A percentile compares a stretch with the other conserved stretches of the same genome.
These are phyloP conservation scores for Hypoxylon sp. DNA, from an alignment of 2,329 filamentous ascomycete genomes.

Conservation along the genomic window DNA sequence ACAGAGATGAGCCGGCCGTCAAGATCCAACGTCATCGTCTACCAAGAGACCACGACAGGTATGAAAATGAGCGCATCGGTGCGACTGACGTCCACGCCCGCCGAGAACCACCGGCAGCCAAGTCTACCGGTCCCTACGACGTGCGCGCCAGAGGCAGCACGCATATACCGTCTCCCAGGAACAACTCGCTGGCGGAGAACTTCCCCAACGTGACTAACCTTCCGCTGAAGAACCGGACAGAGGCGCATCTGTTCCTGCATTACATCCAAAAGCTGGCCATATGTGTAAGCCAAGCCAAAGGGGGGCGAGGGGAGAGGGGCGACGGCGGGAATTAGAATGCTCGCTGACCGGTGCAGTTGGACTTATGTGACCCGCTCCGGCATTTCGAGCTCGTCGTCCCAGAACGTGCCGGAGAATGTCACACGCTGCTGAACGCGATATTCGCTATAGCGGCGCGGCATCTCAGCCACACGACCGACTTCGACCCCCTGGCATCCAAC, in stretches of 20 bases:
- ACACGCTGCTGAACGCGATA: constrained; percentile 63
- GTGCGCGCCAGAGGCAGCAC: constrained; percentile 5
- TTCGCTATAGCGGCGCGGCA: constrained; percentile 64
- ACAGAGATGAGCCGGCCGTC: constrained; percentile 1
- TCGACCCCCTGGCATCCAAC: constrained; percentile 59
- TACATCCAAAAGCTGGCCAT: constrained; percentile 48
- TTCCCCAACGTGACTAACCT: constrained; percentile 36
- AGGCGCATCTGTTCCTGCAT: constrained; percentile 48
- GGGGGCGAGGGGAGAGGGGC: too few relatives aligned
- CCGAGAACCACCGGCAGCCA: constrained; percentile 7
- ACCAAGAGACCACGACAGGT: constrained; percentile 1
- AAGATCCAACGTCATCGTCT: constrained; percentile 1
- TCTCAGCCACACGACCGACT: constrained; percentile 56
- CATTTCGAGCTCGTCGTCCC: constrained; percentile 65
- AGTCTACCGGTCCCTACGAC: constrained; percentile 18
- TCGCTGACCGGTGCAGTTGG: constrained; percentile 40
- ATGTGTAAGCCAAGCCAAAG: constrained; percentile 43
- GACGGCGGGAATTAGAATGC: constrained; percentile 4
- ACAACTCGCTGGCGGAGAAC: constrained; percentile 22
- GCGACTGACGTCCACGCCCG: constrained; percentile 8
- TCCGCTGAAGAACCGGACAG: constrained; percentile 45
- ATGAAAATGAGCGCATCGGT: constrained; percentile 7
- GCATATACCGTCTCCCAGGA: constrained; percentile 21
- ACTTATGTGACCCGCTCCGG: constrained; percentile 45
- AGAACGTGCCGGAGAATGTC: constrained; percentile 57